A percentile compares a stretch with the other conserved stretches of the same genome.
Conservation (phyloP, 2,329 filamentous ascomycete species). For the Malbranchea zuffiana region DNA sequence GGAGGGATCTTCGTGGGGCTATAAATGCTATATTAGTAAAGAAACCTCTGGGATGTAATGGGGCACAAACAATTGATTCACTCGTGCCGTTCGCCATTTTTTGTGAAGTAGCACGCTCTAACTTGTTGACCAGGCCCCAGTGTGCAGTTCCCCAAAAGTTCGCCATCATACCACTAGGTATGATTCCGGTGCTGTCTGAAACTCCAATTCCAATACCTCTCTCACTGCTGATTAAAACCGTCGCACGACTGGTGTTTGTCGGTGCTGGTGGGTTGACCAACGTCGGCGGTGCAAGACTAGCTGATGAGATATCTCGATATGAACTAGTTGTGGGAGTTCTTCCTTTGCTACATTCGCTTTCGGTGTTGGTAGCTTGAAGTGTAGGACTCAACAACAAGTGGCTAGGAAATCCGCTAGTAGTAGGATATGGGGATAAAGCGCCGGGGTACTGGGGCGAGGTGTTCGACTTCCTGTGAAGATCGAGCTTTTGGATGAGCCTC, state of each 20-base stretch:
- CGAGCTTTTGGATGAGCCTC: slow-evolving; percentile 84
- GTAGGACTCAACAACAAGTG: slow-evolving; percentile 63
- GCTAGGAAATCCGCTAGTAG: slow-evolving; percentile 63
- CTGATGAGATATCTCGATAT: slow-evolving; percentile 40
- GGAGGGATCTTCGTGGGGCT: slow-evolving; percentile 15
- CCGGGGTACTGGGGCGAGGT: slow-evolving; percentile 25
- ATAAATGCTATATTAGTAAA: slow-evolving; percentile 2
- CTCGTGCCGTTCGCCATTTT: slow-evolving; percentile 18
- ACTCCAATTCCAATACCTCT: slow-evolving; percentile 54
- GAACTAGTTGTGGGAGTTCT: slow-evolving; percentile 21
- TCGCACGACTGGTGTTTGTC: slow-evolving; percentile 76
- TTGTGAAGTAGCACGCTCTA: slow-evolving; percentile 41
- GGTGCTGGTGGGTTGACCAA: slow-evolving; percentile 71
- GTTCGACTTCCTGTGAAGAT: slow-evolving; percentile 69
- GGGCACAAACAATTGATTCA: slow-evolving; percentile 7
- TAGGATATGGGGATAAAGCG: slow-evolving; percentile 26
- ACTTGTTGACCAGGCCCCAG: slow-evolving; percentile 59
- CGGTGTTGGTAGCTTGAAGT: slow-evolving; percentile 15
- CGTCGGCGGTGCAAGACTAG: slow-evolving; percentile 68
- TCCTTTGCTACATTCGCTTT: slow-evolving; percentile 27
- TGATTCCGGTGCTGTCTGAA: slow-evolving; percentile 51
- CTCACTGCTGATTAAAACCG: slow-evolving; percentile 70
- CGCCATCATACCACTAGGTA: slow-evolving; percentile 78
- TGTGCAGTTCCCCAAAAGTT: slow-evolving; percentile 89
- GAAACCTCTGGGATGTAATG: not conserved